phyloP scores from a whole-genome alignment of 345 rosid genomes.

The Eucalyptus marginata region DNA sequence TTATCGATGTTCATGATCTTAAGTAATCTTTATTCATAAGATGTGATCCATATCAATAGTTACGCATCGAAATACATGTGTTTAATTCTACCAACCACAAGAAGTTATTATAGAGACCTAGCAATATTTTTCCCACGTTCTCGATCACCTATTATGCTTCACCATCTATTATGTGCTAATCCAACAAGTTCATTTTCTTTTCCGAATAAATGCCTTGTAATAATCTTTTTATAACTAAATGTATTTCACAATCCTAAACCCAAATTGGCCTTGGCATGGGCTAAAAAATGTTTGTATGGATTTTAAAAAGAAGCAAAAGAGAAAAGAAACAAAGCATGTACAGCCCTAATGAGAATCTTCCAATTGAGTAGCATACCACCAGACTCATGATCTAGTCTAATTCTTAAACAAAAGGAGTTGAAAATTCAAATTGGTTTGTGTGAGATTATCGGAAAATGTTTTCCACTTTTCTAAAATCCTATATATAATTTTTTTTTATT shows the following conservation, averaged over 20 bases:
- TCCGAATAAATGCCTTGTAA: neutral
- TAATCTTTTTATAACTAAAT: neutral
- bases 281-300: too few relatives aligned
- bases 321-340: too few relatives aligned
- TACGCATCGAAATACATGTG: neutral
- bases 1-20: neutral
- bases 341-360: too few relatives aligned
- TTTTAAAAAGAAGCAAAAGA: too few relatives aligned
- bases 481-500: neutral
- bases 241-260: neutral
- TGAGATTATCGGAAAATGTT: too few relatives aligned
- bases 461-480: too few relatives aligned
- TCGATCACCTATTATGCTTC: neutral
- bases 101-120: neutral
- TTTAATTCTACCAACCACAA: neutral
- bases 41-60: neutral
- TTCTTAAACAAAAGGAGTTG: neutral
- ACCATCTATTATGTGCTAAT: neutral
- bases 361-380: neutral
- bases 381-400: neutral
- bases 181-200: neutral
- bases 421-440: neutral
- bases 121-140: neutral
- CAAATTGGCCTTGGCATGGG: neutral
- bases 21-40: neutral